Conservation (phyloP, 1,284 basidiomycete species). For the Tylopilus sp. region DNA sequence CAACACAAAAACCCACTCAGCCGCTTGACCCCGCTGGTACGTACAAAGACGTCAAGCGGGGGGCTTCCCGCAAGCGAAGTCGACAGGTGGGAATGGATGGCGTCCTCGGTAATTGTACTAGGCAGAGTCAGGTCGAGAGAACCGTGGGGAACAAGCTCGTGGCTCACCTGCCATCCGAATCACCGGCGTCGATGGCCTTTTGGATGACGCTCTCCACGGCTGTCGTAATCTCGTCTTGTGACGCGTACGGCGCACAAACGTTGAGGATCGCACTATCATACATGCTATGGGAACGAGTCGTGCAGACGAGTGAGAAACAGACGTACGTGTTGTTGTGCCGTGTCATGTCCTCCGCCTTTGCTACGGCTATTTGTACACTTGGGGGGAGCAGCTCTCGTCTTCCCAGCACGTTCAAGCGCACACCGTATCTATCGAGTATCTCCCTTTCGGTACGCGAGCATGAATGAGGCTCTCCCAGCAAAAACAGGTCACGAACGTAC, state of each 20-base stretch:
- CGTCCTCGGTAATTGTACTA: conserved; percentile 68
- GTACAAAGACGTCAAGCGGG: conserved; percentile 88
- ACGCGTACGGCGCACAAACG: conserved; percentile 93
- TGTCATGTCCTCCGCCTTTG: conserved; percentile 82
- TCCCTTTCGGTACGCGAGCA: conserved; percentile 57
- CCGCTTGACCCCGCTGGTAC: conserved; percentile 91
- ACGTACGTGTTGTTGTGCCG: conserved; percentile 66
- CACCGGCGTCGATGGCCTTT: conserved; percentile 51
- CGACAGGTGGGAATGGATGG: conserved; percentile 71
- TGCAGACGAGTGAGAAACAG: neutral
- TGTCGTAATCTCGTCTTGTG: conserved; percentile 88
- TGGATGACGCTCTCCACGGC: conserved; percentile 71
- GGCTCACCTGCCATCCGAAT: conserved; percentile 46
- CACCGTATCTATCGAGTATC: conserved; percentile 79
- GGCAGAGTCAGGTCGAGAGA: too few species aligned
- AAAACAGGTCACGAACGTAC: conserved; percentile 52
- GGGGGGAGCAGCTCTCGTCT: conserved; percentile 77
- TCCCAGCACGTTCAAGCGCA: conserved; percentile 87
- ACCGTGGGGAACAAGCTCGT: too few species aligned
- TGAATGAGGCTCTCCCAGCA: neutral
- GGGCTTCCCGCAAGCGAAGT: conserved; percentile 73
- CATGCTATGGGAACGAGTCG: neutral
- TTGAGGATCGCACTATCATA: conserved; percentile 82
- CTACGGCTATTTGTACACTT: conserved; percentile 73
- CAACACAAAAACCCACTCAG: conserved; percentile 93